These are phyloP conservation scores for Mortierella alpina DNA, from an alignment of 192 early-diverging fungal species.

Conservation along the genomic window DNA sequence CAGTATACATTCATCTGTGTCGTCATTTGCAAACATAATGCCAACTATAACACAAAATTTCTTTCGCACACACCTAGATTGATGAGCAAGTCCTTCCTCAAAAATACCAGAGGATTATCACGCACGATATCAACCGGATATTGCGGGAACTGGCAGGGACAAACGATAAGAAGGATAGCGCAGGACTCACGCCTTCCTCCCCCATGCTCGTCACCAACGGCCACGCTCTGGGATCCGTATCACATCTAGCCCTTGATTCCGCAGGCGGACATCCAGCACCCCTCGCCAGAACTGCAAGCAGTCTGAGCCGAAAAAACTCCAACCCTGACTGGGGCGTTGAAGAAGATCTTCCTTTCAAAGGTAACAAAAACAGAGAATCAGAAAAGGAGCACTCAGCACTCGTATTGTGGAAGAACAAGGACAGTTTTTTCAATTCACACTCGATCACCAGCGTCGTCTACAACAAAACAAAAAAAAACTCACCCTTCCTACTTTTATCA, in stretches of 20 bases:
- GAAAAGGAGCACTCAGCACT: too few species aligned
- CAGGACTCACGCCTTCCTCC: constrained; percentile 56
- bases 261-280: not conserved
- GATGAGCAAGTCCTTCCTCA: constrained; percentile 81
- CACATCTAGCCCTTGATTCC: constrained; percentile 33
- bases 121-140: constrained; percentile 85
- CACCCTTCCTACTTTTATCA: not conserved
- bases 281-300: constrained; percentile 1
- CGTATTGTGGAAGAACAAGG: too few species aligned
- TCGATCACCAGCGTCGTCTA: not conserved
- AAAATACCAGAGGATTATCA: constrained; percentile 81
- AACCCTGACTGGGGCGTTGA: constrained; percentile 29
- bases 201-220: constrained; percentile 37
- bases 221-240: constrained; percentile 6
- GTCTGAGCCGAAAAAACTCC: constrained; percentile 31
- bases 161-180: constrained; percentile 68
- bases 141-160: constrained; percentile 76
- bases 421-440: not conserved
- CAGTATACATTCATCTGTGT: not conserved
- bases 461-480: not conserved
- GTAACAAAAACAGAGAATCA: constrained; percentile 7
- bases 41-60: not conserved
- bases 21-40: not conserved
- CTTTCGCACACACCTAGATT: constrained; percentile 59
- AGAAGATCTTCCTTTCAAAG: constrained; percentile 44